Percentiles rank a stretch among this genome's conserved stretches.
Evolutionary conservation across 1,284 basidiomycete genomes (phyloP).

Genomic region (Trichosporon coremiiforme): DNA sequence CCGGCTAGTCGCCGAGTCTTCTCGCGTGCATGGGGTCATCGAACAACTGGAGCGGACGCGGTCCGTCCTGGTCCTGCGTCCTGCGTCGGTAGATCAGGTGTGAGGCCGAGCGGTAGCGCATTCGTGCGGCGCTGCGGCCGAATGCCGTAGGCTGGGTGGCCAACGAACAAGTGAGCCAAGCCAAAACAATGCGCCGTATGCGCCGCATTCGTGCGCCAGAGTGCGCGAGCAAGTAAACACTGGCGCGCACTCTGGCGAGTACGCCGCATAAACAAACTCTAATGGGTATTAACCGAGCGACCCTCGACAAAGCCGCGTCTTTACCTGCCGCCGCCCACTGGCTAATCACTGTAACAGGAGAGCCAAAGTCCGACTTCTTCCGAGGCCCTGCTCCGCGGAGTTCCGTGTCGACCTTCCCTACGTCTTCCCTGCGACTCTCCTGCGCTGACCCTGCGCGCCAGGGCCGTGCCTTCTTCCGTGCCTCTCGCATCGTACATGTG

Average conservation of each 20-base stretch:
- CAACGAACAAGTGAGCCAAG: neutral
- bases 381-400: slow-evolving; percentile 11
- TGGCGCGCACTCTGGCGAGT: neutral
- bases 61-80: no score
- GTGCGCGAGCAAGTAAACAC: no score
- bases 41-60: neutral
- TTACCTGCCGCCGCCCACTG: slow-evolving; percentile 1
- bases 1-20: neutral
- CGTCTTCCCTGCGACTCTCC: neutral
- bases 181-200: neutral
- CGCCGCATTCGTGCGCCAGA: neutral
- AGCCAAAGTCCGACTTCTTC: slow-evolving; percentile 18
- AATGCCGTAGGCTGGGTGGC: neutral
- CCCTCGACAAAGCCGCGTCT: neutral
- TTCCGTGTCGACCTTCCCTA: neutral
- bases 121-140: neutral
- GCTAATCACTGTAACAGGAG: neutral
- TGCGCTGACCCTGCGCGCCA: neutral
- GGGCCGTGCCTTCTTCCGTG: neutral
- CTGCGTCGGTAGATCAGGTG: neutral
- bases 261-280: neutral
- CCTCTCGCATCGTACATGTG: slow-evolving; percentile 1
- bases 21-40: neutral
- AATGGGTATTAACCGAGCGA: neutral
- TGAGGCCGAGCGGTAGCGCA: neutral